Percentiles rank a stretch among this genome's conserved stretches.
phyloP scores from a whole-genome alignment of 306 rosid species.

The Vachellia collinsii region DNA sequence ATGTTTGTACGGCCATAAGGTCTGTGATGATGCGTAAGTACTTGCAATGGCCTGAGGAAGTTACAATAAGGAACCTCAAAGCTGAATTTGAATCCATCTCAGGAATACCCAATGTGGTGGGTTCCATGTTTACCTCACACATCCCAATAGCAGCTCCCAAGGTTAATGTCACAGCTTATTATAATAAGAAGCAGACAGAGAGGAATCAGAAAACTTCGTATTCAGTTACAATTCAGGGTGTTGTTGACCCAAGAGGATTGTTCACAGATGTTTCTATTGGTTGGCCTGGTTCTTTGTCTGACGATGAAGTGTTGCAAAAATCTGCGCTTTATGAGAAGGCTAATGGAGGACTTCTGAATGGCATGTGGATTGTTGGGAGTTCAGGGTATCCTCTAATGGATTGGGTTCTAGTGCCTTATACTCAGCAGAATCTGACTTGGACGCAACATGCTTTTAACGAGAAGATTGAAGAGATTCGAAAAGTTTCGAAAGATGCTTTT shows the following conservation, averaged over 20 bases:
- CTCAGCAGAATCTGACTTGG: constrained; percentile 81
- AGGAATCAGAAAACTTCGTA: constrained; percentile 90
- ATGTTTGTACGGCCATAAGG: constrained; percentile 84
- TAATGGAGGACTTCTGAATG: constrained; percentile 69
- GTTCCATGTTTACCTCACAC: constrained; percentile 94
- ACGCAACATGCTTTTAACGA: constrained; percentile 91
- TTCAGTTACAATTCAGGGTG: constrained; percentile 90
- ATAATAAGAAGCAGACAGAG: constrained; percentile 85
- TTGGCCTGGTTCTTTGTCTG: constrained; percentile 97
- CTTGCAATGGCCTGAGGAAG: constrained; percentile 82
- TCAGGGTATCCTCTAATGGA: constrained; percentile 81
- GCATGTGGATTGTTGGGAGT: constrained; percentile 80
- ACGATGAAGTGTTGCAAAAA: constrained; percentile 83
- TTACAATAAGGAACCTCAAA: constrained; percentile 48
- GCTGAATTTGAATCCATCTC: constrained; percentile 66
- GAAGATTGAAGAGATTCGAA: constrained; percentile 84
- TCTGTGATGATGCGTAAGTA: constrained; percentile 87
- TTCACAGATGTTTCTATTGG: constrained; percentile 90
- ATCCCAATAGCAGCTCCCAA: constrained; percentile 94
- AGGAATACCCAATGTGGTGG: constrained; percentile 82
- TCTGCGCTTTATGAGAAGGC: constrained; percentile 80
- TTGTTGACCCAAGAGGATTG: constrained; percentile 75
- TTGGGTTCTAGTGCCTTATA: constrained; percentile 90
- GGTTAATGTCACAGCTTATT: constrained; percentile 83
- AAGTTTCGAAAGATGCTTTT: constrained; percentile 72